Base-by-base conservation (phyloP, 2,329 filamentous ascomycete genomes). In the Claviceps spartinae region DNA sequence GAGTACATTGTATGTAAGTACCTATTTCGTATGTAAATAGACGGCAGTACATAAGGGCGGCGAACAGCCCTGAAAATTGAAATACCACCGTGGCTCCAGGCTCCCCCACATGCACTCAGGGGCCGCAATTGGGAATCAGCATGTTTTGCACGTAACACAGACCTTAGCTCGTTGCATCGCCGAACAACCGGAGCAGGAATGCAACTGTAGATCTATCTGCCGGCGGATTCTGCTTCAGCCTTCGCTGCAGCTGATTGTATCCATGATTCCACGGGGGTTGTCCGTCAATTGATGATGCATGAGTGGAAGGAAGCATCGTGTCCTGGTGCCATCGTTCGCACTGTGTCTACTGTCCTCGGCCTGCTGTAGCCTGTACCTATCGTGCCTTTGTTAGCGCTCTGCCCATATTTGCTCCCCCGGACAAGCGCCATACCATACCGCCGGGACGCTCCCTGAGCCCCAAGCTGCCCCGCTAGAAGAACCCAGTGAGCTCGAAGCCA, bases 141-240 rank as follows among this genome's bases (percentile, higher is more conserved):
- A 43, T 14, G 38, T 30, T 26, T 26, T 20, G 40, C 36, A 9
- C 20, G 26, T 34, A 26, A 36, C 48, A 44, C 48, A 18, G 40
- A 44, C 48, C 40, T 49, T 30, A 14, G 5, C n/a, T 44, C 26
- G 36, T 36, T 50, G 49, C 49, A 43, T 50, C 36, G 7, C 41
- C 34, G 7, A 34, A 6, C 8, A 24, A 36, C 20, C 18, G 41
- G 34, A 47, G 36, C 22, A 47, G 22, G 36, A 34, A 46, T 51
- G 36, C 36, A 4, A 36, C 45, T 4, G 45, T 36, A 51, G 49
- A 51, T 51, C 49, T 51, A 51, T 51, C 49, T 51, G 43, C 49
- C 41, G 49, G 49, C 36, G 49, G 49, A 24, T 11, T 34, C 30
- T 34, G 9, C 9, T 34, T 11, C 30, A 34, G 30, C 30, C 8